These are phyloP conservation scores for Rhododendron henanense DNA, from an alignment of 148 eudicot species.

Conservation along the genomic window DNA sequence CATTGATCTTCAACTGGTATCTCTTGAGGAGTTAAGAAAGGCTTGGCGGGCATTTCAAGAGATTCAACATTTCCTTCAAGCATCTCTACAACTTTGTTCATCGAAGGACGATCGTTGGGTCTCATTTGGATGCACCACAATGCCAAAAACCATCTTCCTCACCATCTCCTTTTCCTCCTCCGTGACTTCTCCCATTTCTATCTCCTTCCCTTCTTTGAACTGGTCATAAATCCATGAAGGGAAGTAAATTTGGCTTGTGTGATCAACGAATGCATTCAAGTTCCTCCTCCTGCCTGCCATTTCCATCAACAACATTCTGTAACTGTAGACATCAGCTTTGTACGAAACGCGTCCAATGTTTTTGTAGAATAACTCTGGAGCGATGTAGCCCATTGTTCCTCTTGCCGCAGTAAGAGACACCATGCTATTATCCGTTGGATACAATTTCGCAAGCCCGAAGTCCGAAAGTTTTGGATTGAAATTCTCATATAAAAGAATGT, in stretches of 20 bases:
- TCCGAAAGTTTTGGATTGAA: slow-evolving; percentile 24
- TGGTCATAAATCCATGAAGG: not conserved
- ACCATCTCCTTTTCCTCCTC: not conserved
- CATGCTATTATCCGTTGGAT: slow-evolving; percentile 10
- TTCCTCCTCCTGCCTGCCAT: not conserved
- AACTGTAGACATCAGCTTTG: not conserved
- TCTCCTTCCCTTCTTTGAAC: not conserved
- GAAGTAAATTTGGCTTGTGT: not conserved
- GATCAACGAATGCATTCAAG: not conserved
- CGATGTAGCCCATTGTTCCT: not conserved
- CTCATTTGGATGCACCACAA: slow-evolving; percentile 13
- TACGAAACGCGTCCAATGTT: not conserved
- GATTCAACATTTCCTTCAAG: slow-evolving; percentile 5
- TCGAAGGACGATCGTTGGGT: not conserved
- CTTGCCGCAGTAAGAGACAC: slow-evolving; percentile 10
- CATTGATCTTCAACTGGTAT: not conserved
- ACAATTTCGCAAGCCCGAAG: slow-evolving; percentile 21
- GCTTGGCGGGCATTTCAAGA: slow-evolving; percentile 5
- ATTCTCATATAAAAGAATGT: not conserved
- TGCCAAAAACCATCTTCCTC: not conserved
- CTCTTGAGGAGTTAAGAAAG: not conserved
- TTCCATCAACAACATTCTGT: not conserved
- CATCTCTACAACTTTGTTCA: slow-evolving; percentile 11
- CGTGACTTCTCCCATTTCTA: not conserved
- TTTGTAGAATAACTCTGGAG: not conserved